A percentile compares a stretch with the other conserved stretches of the same genome.
These are phyloP conservation scores for Earliella scabrosa DNA, from an alignment of 1,284 basidiomycete species.

Conservation along the genomic window DNA sequence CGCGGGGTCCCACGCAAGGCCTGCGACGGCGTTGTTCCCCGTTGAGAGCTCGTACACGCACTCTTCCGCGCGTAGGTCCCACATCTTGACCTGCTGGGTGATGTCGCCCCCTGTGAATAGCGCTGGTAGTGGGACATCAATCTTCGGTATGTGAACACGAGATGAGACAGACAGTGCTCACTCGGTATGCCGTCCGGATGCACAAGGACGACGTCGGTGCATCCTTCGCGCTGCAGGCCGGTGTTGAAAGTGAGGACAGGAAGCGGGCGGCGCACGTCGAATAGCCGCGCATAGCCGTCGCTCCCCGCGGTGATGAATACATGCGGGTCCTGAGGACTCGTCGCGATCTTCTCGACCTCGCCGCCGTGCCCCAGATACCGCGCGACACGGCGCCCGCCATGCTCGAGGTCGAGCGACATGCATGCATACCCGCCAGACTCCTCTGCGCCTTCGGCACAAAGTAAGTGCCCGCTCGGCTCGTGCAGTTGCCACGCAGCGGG, in stretches of 20 bases:
- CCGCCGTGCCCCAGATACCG: slow-evolving; percentile 45
- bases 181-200: slow-evolving; percentile 34
- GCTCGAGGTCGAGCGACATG: slow-evolving; percentile 37
- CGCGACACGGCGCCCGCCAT: slow-evolving; percentile 30
- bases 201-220: slow-evolving; percentile 22
- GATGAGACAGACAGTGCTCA: slow-evolving; percentile 10
- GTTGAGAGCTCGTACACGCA: slow-evolving; percentile 42
- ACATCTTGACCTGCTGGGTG: slow-evolving; percentile 36
- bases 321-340: slow-evolving; percentile 39
- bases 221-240: slow-evolving; percentile 14
- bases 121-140: slow-evolving; percentile 19
- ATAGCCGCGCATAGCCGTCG: slow-evolving; percentile 45
- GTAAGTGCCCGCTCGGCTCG: slow-evolving; percentile 31
- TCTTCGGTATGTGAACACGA: neutral
- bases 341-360: slow-evolving; percentile 35
- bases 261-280: slow-evolving; percentile 38
- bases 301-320: slow-evolving; percentile 40
- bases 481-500: slow-evolving; percentile 37
- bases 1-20: slow-evolving; percentile 36
- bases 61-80: slow-evolving; percentile 39
- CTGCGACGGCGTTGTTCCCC: slow-evolving; percentile 39
- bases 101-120: slow-evolving; percentile 33
- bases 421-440: slow-evolving; percentile 24
- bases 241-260: slow-evolving; percentile 31
- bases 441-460: slow-evolving; percentile 21